Base-by-base conservation (phyloP, 208 protist species). In the Porcisia deanei region DNA sequence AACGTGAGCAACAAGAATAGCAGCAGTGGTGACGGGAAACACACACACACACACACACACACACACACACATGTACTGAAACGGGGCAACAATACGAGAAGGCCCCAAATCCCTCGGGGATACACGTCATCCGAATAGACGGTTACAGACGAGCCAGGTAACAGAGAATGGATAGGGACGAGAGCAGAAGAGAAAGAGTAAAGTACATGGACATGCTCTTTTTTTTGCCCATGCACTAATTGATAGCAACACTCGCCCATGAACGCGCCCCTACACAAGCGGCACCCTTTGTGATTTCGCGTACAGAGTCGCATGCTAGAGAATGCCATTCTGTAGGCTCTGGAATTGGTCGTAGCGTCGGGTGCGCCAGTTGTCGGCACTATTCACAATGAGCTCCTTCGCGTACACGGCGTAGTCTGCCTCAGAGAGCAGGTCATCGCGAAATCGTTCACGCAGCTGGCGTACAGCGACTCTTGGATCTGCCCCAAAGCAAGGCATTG, bases 361-460 rank as follows among this genome's bases (percentile, higher is more conserved):
- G 1, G 94, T 98, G 75, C 94, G 88, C 96, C 96, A 98, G 82
- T 98, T 98, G 76, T 98, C 95, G 18, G 94, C 86, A 77, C 92
- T 97, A 58, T 80, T 88, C 67, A 90, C 83, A 76, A 98, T 95
- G 34, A 98, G 82, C 22, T 97, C 91, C 63, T 91, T 90, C 0
- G 91, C 86, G 74, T 91, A 96, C 12, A 96, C 68, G 37, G 91
- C 93, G 73, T 95, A 94, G 72, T 98, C 93, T 1, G 88, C 89
- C 47, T 97, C 96, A 1, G 85, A 90, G 64, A 83, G 74, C 20
- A 97, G 79, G 72, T 98, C 92, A 60, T 89, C 89, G 22, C 90
- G 87, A 73, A 98, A 97, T 45, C 97, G 91, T 34, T 76, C 85
- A 14, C 88, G 86, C 69, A 98, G 60, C 76, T 96, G 91, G 61